A percentile compares a stretch with the other conserved stretches of the same genome.
Evolutionary conservation across 768 basidiomycete genomes (phyloP).

Genomic region (Crucibulum laeve): DNA sequence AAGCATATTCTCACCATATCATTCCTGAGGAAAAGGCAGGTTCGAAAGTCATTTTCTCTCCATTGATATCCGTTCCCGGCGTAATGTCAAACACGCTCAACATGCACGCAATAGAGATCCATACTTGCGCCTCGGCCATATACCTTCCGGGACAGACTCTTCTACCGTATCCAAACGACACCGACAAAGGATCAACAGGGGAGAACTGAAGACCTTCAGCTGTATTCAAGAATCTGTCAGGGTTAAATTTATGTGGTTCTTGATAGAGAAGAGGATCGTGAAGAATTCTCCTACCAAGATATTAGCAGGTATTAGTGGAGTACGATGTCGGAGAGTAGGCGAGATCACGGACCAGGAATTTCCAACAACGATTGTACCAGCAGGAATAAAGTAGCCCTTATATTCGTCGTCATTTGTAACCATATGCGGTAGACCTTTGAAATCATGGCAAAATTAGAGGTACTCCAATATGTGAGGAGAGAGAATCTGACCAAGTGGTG

Average conservation of each 20-base stretch:
- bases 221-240: conserved; percentile 38
- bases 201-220: conserved; percentile 22
- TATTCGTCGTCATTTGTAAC: conserved; percentile 37
- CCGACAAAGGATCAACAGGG: conserved; percentile 27
- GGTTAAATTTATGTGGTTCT: conserved; percentile 43
- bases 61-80: conserved; percentile 30
- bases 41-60: conserved; percentile 21
- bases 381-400: conserved; percentile 37
- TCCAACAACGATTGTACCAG: conserved; percentile 37
- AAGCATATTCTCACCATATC: conserved; percentile 30
- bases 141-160: conserved; percentile 45
- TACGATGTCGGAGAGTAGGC: background rate
- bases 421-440: conserved; percentile 31
- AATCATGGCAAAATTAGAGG: background rate
- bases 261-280: conserved; percentile 42
- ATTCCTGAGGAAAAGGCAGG: conserved; percentile 37
- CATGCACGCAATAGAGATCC: conserved; percentile 41
- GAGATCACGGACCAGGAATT: conserved; percentile 31
- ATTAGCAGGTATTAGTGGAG: conserved; percentile 1
- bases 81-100: conserved; percentile 35
- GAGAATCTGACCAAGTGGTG: conserved; percentile 19
- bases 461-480: background rate
- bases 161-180: conserved; percentile 38
- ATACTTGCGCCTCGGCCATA: conserved; percentile 39
- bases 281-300: conserved; percentile 38